Evolutionary conservation across 2,329 filamentous ascomycete species (phyloP).

Genomic region (Pyricularia grisea): DNA sequence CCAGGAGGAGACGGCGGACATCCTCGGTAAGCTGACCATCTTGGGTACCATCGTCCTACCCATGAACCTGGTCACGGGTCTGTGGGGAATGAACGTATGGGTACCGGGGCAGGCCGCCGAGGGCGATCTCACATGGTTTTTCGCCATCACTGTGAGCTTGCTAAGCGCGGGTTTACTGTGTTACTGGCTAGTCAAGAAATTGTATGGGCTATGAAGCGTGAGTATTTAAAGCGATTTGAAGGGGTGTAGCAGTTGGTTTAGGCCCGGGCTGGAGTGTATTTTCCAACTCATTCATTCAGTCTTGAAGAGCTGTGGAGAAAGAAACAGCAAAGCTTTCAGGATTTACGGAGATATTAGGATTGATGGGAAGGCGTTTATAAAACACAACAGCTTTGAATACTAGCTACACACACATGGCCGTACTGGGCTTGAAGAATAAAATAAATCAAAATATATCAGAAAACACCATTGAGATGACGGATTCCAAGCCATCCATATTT

Average conservation of each 20-base stretch:
- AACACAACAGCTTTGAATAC: not conserved
- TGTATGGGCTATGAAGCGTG: conserved; percentile 38
- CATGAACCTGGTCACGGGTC: conserved; percentile 97
- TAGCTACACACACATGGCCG: not conserved
- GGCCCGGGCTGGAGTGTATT: not conserved
- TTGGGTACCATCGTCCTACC: conserved; percentile 93
- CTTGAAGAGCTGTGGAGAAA: not conserved
- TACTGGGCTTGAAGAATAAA: not conserved
- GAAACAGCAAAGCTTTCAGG: too few species aligned
- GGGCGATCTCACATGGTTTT: conserved; percentile 66
- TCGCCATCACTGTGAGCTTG: conserved; percentile 63
- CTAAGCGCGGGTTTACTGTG: conserved; percentile 71
- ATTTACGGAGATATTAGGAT: not conserved
- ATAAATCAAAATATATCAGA: too few species aligned
- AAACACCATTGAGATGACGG: not conserved
- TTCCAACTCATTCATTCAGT: not conserved
- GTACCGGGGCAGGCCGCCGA: conserved; percentile 87
- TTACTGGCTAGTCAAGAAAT: conserved; percentile 72
- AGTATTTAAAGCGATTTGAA: not conserved
- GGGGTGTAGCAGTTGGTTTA: not conserved
- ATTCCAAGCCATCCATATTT: not conserved
- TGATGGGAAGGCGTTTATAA: not conserved
- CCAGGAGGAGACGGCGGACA: conserved; percentile 90
- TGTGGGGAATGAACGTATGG: conserved; percentile 98
- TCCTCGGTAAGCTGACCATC: conserved; percentile 89